These are phyloP conservation scores for Coemansia sp. DNA, from an alignment of 192 early-diverging fungal species.

Conservation along the genomic window DNA sequence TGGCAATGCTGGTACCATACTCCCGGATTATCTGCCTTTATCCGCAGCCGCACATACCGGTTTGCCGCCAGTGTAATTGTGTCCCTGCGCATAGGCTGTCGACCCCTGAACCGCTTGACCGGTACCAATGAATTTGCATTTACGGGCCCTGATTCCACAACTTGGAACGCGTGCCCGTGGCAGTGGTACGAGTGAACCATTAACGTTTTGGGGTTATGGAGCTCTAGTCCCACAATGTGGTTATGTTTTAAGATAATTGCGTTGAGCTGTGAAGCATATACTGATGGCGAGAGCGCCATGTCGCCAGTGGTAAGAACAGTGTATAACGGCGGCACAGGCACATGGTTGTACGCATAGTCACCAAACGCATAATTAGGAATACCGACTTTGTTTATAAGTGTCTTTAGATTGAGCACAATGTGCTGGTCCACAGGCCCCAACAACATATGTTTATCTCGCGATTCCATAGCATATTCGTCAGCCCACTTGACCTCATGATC, in stretches of 20 bases:
- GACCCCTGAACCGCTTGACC: not conserved
- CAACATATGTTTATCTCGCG: conserved; percentile 49
- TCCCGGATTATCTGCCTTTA: conserved; percentile 81
- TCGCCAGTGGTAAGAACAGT: conserved; percentile 63
- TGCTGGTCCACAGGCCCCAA: conserved; percentile 46
- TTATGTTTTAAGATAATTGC: conserved; percentile 61
- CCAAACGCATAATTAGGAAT: not conserved
- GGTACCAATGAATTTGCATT: not conserved
- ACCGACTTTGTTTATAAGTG: not conserved
- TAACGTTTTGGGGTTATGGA: conserved; percentile 64
- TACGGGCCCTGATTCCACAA: conserved; percentile 53
- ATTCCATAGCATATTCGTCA: conserved; percentile 7
- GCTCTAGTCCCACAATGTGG: conserved; percentile 64
- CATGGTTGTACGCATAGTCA: conserved; percentile 13
- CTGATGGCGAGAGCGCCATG: conserved; percentile 47
- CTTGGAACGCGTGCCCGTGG: conserved; percentile 83
- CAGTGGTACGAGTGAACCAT: conserved; percentile 76
- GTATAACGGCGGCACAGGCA: conserved; percentile 59
- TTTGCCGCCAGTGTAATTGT: conserved; percentile 60
- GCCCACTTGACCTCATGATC: conserved; percentile 11
- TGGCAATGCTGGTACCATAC: conserved; percentile 72
- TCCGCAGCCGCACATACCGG: conserved; percentile 64
- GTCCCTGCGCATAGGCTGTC: conserved; percentile 59
- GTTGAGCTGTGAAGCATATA: conserved; percentile 65
- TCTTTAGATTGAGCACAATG: not conserved